Evolutionary conservation across 352 stramenopile genomes (phyloP), one percentile per base, ranked within the genome.

Genomic region (Globisporangium iwayamae): DNA sequence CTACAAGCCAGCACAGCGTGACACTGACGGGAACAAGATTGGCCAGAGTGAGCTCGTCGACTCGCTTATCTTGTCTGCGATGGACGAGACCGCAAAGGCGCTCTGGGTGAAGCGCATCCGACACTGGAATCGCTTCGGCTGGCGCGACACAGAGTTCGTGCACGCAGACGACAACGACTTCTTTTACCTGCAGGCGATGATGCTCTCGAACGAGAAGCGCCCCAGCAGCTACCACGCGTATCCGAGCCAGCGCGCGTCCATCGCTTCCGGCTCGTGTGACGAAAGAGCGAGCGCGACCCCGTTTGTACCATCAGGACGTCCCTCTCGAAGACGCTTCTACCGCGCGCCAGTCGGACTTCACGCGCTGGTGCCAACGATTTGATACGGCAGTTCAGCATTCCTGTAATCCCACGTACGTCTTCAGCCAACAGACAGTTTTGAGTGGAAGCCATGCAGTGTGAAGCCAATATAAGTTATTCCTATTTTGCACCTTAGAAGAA

Each of bases 91-190:
- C 32, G 53, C 71, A 3, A 88, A 87, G 60, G 70, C 81, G 34
- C 62, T 81, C 7, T 92, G 83, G 83, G 73, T 92, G 38, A 83
- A 86, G 66, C 80, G 78, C 41, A 75, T 92, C 61, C 72, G 71
- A 20, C 68, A 75, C 36, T 92, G 83, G 83, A 85, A 85, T 25
- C 81, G 81, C 52, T 90, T 85, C 56, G 83, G 79, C 30, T 92
- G 83, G 83, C 70, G 78, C 52, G 83, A 89, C 8, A 81, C 76
- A 0, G 67, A 70, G 52, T 63, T 76, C 20, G 71, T 92, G 36
- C 60, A 64, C 1, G 83, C 76, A 0, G 67, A 72, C 7, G 70
- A 69, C 34, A 65, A 63, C 32, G 81, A 90, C 57, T 60, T 70
- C 3, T 54, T 70, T 20, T 62, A 67, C 36, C 79, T 92, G 9